phyloP scores from a whole-genome alignment of 2,329 filamentous ascomycete species.

The Ustilaginoidea virens region DNA sequence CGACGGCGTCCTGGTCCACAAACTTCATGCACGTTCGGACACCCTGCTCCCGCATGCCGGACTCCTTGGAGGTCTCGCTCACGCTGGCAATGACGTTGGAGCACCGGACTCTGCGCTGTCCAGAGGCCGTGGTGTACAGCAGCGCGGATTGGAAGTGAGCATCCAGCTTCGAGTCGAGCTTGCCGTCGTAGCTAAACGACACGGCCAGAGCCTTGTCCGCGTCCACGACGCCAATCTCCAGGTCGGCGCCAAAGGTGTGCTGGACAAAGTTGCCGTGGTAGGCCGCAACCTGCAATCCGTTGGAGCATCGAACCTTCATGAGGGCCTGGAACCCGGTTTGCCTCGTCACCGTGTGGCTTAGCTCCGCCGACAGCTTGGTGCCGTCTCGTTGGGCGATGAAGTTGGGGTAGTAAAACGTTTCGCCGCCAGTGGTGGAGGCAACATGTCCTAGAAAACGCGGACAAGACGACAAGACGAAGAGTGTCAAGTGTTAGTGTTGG shows the following conservation, averaged over 20 bases:
- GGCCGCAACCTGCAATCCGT: slow-evolving; percentile 80
- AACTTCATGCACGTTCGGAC: slow-evolving; percentile 79
- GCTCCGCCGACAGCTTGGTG: slow-evolving; percentile 68
- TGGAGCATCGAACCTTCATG: slow-evolving; percentile 97
- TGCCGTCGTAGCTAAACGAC: slow-evolving; percentile 89
- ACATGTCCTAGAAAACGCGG: slow-evolving; percentile 54
- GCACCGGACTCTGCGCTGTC: slow-evolving; percentile 81
- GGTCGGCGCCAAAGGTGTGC: slow-evolving; percentile 84
- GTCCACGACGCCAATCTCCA: slow-evolving; percentile 86
- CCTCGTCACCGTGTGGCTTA: slow-evolving; percentile 70
- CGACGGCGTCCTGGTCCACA: slow-evolving; percentile 88
- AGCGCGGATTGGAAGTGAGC: slow-evolving; percentile 94
- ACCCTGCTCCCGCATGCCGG: slow-evolving; percentile 27
- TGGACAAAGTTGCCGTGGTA: slow-evolving; percentile 97
- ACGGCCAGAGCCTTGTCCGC: slow-evolving; percentile 87
- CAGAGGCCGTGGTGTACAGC: slow-evolving; percentile 81
- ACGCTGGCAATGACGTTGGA: slow-evolving; percentile 89
- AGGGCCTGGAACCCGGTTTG: slow-evolving; percentile 92
- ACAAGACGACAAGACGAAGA: too few species aligned
- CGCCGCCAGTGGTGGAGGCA: slow-evolving; percentile 77
- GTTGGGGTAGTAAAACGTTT: slow-evolving; percentile 94
- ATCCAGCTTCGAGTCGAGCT: slow-evolving; percentile 91
- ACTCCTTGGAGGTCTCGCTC: slow-evolving; percentile 44
- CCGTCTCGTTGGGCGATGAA: slow-evolving; percentile 80
- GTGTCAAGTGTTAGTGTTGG: too few species aligned